phyloP scores from a whole-genome alignment of 352 stramenopile species.

The Phytopythium kandeliae region DNA sequence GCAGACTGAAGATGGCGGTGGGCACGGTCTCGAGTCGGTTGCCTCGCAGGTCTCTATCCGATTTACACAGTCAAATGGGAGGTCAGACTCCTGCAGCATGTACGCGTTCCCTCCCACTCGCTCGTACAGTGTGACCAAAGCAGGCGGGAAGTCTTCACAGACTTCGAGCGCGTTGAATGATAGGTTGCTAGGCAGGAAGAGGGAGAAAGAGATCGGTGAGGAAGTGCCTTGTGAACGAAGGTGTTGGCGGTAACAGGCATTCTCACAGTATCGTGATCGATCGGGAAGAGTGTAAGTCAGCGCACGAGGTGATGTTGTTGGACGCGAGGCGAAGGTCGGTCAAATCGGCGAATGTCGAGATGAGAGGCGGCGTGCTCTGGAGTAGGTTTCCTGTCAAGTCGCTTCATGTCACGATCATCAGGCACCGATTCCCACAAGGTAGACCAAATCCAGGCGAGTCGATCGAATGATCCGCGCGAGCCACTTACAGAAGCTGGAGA shows the following conservation, averaged over 20 bases:
- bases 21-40: conserved; percentile 12
- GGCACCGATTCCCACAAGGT: no score
- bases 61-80: no score
- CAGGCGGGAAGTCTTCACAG: conserved; percentile 9
- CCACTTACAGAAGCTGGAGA: conserved; percentile 4
- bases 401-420: neutral
- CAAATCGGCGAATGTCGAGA: neutral
- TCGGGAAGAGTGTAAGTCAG: conserved; percentile 3
- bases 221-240: no score
- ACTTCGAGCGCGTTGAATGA: conserved; percentile 16
- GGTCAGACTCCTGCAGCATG: no score
- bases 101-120: no score
- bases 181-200: conserved; percentile 4
- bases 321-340: conserved; percentile 13
- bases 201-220: no score
- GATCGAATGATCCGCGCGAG: neutral
- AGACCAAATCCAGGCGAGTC: no score
- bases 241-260: neutral
- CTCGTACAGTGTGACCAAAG: conserved; percentile 13
- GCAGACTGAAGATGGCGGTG: conserved; percentile 6
- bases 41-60: conserved; percentile 10
- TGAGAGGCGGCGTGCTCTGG: conserved; percentile 6
- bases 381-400: conserved; percentile 17
- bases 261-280: conserved; percentile 11
- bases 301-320: conserved; percentile 14